A percentile compares a stretch with the other conserved stretches of the same genome.
Conservation (phyloP, 2,329 filamentous ascomycete species). For the Trichoderma gracile region DNA sequence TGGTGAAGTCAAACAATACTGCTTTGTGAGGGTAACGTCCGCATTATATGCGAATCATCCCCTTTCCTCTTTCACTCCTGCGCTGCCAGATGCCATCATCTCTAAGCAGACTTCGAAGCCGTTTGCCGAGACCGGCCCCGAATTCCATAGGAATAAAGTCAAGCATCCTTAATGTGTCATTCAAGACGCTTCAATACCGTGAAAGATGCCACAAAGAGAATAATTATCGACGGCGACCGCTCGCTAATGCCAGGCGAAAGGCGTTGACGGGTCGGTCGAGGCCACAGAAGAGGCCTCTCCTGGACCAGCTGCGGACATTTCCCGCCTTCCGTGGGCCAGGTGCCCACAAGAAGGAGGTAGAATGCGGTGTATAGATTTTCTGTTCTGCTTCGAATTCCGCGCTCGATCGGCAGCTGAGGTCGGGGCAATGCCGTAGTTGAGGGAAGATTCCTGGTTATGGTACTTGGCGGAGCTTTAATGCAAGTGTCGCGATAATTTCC, state of each 20-base stretch:
- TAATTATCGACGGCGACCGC: background rate
- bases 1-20: too few species aligned
- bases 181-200: background rate
- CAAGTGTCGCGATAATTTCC: slow-evolving; percentile 17
- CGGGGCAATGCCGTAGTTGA: background rate
- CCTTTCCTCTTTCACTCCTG: background rate
- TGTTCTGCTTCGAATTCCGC: background rate
- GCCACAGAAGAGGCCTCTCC: background rate
- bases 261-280: background rate
- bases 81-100: background rate
- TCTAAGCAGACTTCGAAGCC: background rate
- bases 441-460: slow-evolving; percentile 7
- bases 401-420: background rate
- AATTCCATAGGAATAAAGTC: background rate
- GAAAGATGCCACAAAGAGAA: background rate
- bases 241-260: background rate
- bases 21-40: background rate
- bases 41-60: background rate
- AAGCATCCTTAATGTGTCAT: background rate
- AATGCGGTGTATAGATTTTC: too few species aligned
- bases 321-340: background rate
- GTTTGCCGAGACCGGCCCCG: background rate
- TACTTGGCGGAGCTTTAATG: background rate
- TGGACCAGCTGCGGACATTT: background rate
- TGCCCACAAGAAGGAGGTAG: background rate